Base-by-base conservation (phyloP, 2,329 filamentous ascomycete species). In the Fusarium protoensiforme region DNA sequence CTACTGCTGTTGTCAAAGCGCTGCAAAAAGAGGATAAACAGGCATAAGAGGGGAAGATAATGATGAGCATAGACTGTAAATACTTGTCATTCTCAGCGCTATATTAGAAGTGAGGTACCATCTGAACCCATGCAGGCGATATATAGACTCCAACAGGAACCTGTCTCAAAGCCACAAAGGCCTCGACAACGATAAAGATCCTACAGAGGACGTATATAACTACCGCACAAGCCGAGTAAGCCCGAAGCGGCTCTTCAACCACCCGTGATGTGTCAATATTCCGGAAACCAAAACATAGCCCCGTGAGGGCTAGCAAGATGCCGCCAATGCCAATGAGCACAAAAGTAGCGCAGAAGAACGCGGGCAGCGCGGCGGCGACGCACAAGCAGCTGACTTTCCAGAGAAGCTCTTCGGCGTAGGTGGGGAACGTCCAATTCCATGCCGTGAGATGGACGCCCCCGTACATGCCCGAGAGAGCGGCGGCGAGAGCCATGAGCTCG, bases 1-100 rank as follows among this genome's bases (percentile, higher is more conserved):
- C 68, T 1, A 63, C 68, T 11, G 56, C 68, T 4, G 58, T 73
- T 14, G 13, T 74, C 18, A 74, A 64, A 18, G 46, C 14, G 29
- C 5, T 73, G 8, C 24, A 56, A 20, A 33, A 63, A 16, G 35
- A 24, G 18, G 43, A 57, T 1, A 14, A 27, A 3, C 18, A n/a
- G 20, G 2, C 7, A 20, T 29, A 10, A 31, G 4, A 31, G 24
- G 8, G 5, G 27, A 4, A 24, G 24, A 5, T 5, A 24, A 24
- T 24, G 24, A 3, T n/a, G n/a, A 51, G 24, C 18, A 29, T 51
- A n/a, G 18, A n/a, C 24, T 29, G 5, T 16, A n/a, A 29, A 51
- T 51, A n/a, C 10, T 29, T 51, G 7, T 29, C 10, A 29, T 29
- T n/a, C 16, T 5, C 11, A 29, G 24, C 9, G 18, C 14, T 27